Evolutionary conservation across 305 asterid genomes (phyloP), one percentile per base, ranked within the genome.

Genomic region (Nicotiana rustica): DNA sequence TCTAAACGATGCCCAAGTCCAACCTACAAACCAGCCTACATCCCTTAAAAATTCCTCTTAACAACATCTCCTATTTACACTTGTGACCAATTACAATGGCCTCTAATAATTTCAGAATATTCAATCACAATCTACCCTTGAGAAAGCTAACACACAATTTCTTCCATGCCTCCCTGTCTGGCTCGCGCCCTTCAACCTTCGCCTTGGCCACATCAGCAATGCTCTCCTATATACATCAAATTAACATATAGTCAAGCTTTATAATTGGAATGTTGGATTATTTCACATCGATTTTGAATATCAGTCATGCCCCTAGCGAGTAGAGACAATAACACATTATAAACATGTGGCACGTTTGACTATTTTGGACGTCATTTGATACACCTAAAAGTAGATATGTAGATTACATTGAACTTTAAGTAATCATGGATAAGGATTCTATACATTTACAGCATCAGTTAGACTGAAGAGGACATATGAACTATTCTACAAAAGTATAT

Each of bases 141-240:
- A 93, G 93, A 82, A 93, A 93, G 85, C 82, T 88, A 35, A 88
- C 87, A 89, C 97, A 93, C 47, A 93, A 71, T 83, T 88, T 93
- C 85, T 83, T 88, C 96, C 97, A 93, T 0, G 89, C 88, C 47
- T 92, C 97, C 84, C 73, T 86, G 36, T 93, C 95, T 4, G 93
- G 93, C 64, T 92, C 94, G 3, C 62, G 31, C 3, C 79, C 84
- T 78, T 87, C 95, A 83, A 93, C 47, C 87, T 81, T 92, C 1
- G 78, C 76, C 90, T 89, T 93, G 29, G 85, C 92, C 57, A 84
- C 90, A 65, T 88, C 88, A 19, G 91, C 97, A 56, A 89, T 47
- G 10, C 89, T 61, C 65, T 86, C 93, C 95, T 92, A 47, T n/a
- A 21, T 29, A 47, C 21, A 14, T 5, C 62, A 25, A 73, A 44